A percentile compares a stretch with the other conserved stretches of the same genome.
Evolutionary conservation across 192 early-diverging fungal species (phyloP).

Genomic region (Dissophora globulifera): DNA sequence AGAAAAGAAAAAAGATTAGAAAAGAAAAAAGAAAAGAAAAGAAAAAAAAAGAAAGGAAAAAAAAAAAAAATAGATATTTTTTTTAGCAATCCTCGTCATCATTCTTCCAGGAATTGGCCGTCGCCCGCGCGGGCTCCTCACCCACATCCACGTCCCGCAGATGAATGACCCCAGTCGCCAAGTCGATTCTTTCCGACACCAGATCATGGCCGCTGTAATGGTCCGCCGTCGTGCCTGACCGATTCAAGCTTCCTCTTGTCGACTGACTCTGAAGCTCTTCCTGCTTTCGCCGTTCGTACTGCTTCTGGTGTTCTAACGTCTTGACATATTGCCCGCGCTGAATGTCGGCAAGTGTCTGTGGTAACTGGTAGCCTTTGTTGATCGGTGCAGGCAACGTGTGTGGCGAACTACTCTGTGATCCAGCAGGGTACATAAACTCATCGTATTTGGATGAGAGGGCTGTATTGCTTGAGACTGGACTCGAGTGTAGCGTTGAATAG

Average conservation of each 20-base stretch:
- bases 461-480: background rate
- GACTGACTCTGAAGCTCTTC: background rate
- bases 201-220: slow-evolving; percentile 12
- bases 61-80: too few relatives aligned
- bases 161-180: slow-evolving; percentile 16
- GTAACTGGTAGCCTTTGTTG: slow-evolving; percentile 12
- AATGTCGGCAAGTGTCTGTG: slow-evolving; percentile 23
- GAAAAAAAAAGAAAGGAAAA: too few relatives aligned
- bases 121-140: too few relatives aligned
- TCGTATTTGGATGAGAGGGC: background rate
- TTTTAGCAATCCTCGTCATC: too few relatives aligned
- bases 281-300: slow-evolving; percentile 20
- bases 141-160: slow-evolving; percentile 33
- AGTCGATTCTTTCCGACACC: too few relatives aligned
- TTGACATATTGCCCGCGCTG: slow-evolving; percentile 28
- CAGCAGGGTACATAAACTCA: background rate
- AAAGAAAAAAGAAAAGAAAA: too few relatives aligned
- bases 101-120: too few relatives aligned
- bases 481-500: background rate
- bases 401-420: background rate
- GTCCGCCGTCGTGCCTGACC: background rate
- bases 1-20: too few relatives aligned
- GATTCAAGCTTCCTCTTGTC: slow-evolving; percentile 3
- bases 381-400: background rate
- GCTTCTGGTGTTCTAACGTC: slow-evolving; percentile 24